Evolutionary conservation across 495 filamentous ascomycete species (phyloP).

Genomic region (Parathielavia hyrcaniae): DNA sequence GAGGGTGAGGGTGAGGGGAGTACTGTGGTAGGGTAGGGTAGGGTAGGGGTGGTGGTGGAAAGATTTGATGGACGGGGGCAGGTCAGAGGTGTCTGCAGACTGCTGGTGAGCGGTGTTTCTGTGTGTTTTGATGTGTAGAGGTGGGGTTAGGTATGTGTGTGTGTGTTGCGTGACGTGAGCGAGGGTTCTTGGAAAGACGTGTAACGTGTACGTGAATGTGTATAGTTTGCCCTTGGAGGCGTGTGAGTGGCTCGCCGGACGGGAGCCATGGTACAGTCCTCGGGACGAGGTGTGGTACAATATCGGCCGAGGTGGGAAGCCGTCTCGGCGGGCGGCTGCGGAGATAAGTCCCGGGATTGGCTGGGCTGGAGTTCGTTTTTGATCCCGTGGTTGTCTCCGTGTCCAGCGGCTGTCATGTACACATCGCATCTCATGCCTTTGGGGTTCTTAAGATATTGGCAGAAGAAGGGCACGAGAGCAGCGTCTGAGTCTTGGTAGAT

Average conservation of each 20-base stretch:
- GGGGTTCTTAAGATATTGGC: neutral
- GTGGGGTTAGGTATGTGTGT: neutral
- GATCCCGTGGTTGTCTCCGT: neutral
- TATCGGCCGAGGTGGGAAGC: slow-evolving; percentile 7
- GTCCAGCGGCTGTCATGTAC: no score
- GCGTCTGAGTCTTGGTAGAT: no score
- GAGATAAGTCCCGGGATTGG: slow-evolving; percentile 3
- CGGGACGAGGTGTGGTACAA: neutral
- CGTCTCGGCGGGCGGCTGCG: slow-evolving; percentile 15
- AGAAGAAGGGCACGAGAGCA: no score
- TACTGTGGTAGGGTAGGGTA: neutral
- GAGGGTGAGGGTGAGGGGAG: slow-evolving; percentile 12
- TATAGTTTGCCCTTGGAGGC: neutral
- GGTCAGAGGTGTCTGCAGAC: no score
- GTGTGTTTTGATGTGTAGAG: neutral
- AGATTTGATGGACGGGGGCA: no score
- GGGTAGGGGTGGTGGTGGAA: neutral
- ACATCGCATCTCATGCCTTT: neutral
- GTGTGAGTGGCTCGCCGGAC: neutral
- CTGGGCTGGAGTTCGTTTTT: neutral
- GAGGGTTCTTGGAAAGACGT: neutral
- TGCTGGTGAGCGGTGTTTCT: neutral
- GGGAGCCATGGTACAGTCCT: neutral
- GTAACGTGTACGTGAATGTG: neutral
- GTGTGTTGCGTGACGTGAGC: neutral